These are phyloP conservation scores for Oryza rufipogon DNA, from an alignment of 176 grass and related monocot genomes.

Conservation along the genomic window DNA sequence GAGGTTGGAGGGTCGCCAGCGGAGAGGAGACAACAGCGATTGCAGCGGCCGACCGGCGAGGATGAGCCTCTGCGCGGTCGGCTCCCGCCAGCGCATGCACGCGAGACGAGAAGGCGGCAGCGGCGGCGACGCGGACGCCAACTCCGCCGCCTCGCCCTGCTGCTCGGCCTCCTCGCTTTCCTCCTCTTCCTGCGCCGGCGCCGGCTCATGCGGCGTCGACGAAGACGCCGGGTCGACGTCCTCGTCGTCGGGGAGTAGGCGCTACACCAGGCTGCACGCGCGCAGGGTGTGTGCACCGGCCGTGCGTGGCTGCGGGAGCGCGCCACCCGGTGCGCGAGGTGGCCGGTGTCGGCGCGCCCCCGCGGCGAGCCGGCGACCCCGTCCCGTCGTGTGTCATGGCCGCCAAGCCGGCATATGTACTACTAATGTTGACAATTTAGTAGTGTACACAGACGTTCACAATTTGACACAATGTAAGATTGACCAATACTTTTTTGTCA, in stretches of 20 bases:
- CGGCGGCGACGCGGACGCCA: neutral
- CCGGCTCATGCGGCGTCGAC: conserved; percentile 12
- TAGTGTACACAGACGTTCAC: no score
- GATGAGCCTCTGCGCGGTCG: neutral
- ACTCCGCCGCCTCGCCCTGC: conserved; percentile 34
- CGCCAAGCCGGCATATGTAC: neutral
- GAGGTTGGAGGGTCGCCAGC: neutral
- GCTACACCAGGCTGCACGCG: neutral
- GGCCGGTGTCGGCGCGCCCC: no score
- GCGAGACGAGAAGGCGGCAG: neutral
- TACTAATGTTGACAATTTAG: no score
- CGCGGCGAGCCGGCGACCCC: no score
- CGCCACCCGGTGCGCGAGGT: no score
- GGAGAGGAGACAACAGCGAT: neutral
- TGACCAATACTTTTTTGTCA: no score
- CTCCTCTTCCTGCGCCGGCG: conserved; percentile 49
- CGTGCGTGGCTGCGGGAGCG: no score
- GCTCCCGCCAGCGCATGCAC: neutral
- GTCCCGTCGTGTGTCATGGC: neutral
- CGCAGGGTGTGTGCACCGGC: no score
- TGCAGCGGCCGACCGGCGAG: neutral
- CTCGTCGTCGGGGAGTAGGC: conserved; percentile 13
- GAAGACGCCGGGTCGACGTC: neutral
- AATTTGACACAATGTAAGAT: no score
- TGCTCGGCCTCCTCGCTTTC: conserved; percentile 56